Base-by-base conservation (phyloP, 140 eudicot genomes). In the Bidens hawaiensis region DNA sequence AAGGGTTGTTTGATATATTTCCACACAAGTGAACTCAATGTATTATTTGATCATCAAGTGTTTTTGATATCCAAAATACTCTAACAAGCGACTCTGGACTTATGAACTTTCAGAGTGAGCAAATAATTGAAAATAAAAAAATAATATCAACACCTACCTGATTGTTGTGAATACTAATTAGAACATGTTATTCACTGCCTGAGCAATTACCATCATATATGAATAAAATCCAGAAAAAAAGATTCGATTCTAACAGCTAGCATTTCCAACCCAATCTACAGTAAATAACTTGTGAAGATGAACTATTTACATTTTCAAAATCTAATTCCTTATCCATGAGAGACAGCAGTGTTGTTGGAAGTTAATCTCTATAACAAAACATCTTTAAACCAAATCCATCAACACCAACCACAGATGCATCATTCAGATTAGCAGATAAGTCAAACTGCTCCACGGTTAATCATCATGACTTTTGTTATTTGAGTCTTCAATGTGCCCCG, bases 381-480 rank as follows among this genome's bases (percentile, higher is more conserved):
- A 74, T 66, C 86, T 48, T 71, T 64, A 41, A 76, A 70, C 73
- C 76, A 73, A 61, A 78, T 59, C 18, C 19, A 50, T 73, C 80
- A 66, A 21, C 60, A 71, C 49, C 45, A 16, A 8, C 43, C 33
- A 72, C 27, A 66, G 67, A 55, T 21, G 60, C 43, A 69, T 60
- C 67, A n/a, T 63, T 45, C 27, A 76, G 18, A 60, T 54, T 31
- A 23, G 53, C 67, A 57, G 48, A 67, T 33, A 71, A 13, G 63
- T 66, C 72, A 69, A 49, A 33, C 28, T 41, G 64, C 45, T 47
- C 57, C 49, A 49, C 46, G 67, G 52, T 64, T 75, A 26, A 73
- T 65, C 75, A 57, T 62, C 77, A 72, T 65, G 43, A 55, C 3
- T 51, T 21, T 34, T 28, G 21, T 17, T 51, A 8, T 48, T 64